Evolutionary conservation across 805 yeast species (phyloP).

Genomic region (Jamesozyma spencerorum): DNA sequence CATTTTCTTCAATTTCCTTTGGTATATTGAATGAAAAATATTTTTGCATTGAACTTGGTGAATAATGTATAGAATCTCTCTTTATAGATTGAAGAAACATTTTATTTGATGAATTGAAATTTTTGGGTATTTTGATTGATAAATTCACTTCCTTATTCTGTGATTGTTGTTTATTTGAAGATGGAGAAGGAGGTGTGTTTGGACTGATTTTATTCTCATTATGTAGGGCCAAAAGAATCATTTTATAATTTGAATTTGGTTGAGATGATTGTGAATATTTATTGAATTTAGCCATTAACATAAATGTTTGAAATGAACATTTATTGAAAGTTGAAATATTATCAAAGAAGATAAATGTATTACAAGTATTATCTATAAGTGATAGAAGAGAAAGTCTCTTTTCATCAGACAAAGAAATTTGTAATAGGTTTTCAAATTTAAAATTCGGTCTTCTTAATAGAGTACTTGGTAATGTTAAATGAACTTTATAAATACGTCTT

Average conservation of each 20-base stretch:
- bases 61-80: slow-evolving; percentile 26
- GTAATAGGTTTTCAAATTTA: slow-evolving; percentile 21
- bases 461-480: slow-evolving; percentile 27
- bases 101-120: slow-evolving; percentile 8
- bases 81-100: slow-evolving; percentile 28
- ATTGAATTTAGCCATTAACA: slow-evolving; percentile 18
- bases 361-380: slow-evolving; percentile 10
- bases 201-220: too few relatives aligned
- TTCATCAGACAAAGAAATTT: slow-evolving; percentile 17
- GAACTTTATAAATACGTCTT: slow-evolving; percentile 15
- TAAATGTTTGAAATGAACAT: slow-evolving; percentile 21
- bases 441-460: slow-evolving; percentile 25
- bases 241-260: not conserved
- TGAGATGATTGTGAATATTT: slow-evolving; percentile 1
- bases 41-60: slow-evolving; percentile 26
- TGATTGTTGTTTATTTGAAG: not conserved
- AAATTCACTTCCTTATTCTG: slow-evolving; percentile 2
- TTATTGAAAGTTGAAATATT: slow-evolving; percentile 14
- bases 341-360: slow-evolving; percentile 22
- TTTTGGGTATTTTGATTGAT: slow-evolving; percentile 16
- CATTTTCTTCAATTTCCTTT: slow-evolving; percentile 10
- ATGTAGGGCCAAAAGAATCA: slow-evolving; percentile 4
- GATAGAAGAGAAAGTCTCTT: slow-evolving; percentile 12
- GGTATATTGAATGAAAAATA: slow-evolving; percentile 26
- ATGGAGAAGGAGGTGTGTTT: not conserved